phyloP scores from a whole-genome alignment of 257 asterid genomes.

The Solanum habrochaites region DNA sequence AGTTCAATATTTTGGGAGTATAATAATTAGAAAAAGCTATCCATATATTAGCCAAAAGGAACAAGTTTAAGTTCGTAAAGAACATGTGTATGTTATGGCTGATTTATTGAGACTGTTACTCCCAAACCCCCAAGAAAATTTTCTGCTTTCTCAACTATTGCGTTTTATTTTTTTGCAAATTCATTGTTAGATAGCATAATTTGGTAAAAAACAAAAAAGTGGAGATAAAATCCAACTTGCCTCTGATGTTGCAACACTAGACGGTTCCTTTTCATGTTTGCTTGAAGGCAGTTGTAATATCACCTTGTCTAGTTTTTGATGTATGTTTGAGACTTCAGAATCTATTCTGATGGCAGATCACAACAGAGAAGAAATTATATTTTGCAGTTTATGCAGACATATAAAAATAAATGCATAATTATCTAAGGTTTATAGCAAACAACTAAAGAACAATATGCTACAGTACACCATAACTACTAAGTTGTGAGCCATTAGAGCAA shows the following conservation, averaged over 20 bases:
- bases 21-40: not conserved
- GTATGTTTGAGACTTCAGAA: conserved; percentile 74
- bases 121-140: not conserved
- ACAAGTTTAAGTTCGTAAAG: not conserved
- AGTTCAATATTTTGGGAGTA: not conserved
- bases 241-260: conserved; percentile 44
- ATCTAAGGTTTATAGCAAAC: not conserved
- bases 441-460: not conserved
- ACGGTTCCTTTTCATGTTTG: conserved; percentile 20
- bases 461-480: not conserved
- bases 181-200: not conserved
- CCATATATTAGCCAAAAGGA: not conserved
- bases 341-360: conserved; percentile 91
- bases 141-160: not conserved
- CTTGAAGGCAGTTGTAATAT: conserved; percentile 28
- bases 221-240: conserved; percentile 25
- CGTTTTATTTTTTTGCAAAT: not conserved
- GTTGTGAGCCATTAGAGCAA: not conserved
- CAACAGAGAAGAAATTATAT: conserved; percentile 35
- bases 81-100: not conserved
- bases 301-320: conserved; percentile 46
- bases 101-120: not conserved
- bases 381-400: conserved; percentile 12
- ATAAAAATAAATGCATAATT: not conserved
- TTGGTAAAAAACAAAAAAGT: not conserved